Evolutionary conservation across 257 asterid species (phyloP).

Genomic region (Nicotiana benthamiana): DNA sequence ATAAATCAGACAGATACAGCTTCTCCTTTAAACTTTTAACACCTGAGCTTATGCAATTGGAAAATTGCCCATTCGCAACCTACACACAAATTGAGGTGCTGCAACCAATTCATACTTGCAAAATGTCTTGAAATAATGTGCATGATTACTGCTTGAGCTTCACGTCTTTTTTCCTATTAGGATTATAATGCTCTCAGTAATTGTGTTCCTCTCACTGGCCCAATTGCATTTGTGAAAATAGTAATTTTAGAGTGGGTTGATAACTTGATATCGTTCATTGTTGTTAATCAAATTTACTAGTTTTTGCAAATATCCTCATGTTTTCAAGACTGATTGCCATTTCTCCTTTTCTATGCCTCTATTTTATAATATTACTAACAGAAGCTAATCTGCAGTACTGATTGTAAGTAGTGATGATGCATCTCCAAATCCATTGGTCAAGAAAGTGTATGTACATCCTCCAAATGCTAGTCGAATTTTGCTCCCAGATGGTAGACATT

Average conservation of each 20-base stretch:
- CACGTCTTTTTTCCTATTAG: neutral
- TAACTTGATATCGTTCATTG: neutral
- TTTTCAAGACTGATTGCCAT: neutral
- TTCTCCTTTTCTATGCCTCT: neutral
- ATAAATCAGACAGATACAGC: neutral
- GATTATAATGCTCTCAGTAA: neutral
- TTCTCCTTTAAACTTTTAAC: neutral
- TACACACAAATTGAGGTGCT: neutral
- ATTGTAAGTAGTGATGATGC: constrained; percentile 46
- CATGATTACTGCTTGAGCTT: neutral
- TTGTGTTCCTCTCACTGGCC: neutral
- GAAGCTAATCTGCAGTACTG: constrained; percentile 59
- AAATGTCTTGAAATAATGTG: neutral
- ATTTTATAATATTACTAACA: neutral
- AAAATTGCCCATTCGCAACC: neutral
- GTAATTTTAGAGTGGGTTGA: neutral
- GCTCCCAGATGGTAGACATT: constrained; percentile 87
- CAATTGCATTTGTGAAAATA: neutral
- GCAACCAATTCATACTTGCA: neutral
- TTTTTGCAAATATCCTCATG: neutral
- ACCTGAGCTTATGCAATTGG: neutral
- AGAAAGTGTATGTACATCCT: constrained; percentile 63
- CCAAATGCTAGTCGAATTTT: constrained; percentile 58
- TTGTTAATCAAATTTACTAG: neutral
- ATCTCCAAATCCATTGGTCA: constrained; percentile 40